Base-by-base conservation (phyloP, 2,329 filamentous ascomycete species). In the Phialophora verrucosa region DNA sequence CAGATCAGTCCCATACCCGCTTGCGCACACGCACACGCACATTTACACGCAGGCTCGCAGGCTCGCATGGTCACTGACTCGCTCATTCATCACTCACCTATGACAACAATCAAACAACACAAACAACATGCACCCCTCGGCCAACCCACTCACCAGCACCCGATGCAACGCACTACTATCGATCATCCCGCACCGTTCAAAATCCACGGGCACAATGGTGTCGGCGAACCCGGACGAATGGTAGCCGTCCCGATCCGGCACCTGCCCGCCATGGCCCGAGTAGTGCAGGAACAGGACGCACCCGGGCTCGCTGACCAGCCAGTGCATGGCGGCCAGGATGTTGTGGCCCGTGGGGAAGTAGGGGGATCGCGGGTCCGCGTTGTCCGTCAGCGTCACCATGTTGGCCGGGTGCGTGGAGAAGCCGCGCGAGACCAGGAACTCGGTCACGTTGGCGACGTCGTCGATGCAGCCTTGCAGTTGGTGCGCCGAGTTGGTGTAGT, bases 61-160 rank as follows among this genome's bases (percentile, higher is more conserved):
- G 17, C 6, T n/a, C 38, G 17, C 38, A 44, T 6, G 14, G 12
- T 38, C 17, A n/a, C 38, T n/a, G n/a, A n/a, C n/a, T n/a, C n/a
- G n/a, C n/a, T 42, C 14, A n/a, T 17, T n/a, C 17, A 2, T n/a
- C 4, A 87, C 20, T 84, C 75, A 8, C 77, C 80, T 63, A 74
- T 88, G 86, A 71, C 86, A 88, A 75, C 86, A 88, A 73, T 88
- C 86, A 71, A 88, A 83, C 31, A 88, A 76, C 20, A 71, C 64
- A 35, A 71, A 70, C 51, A 72, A 51, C 6, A 63, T 64, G 32
- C 67, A 61, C 47, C 59, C 61, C 11, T 69, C 86, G 81, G 72
- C 85, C 85, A 14, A 87, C 77, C 54, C 55, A 38, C 61, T 66
- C 12, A 72, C 68, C 47, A 72, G 63, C 50, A 63, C 59, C 12